Evolutionary conservation across 225 moss, liverwort and hornwort species (phyloP), one percentile per base, ranked within the genome.

Genomic region (Pseudisothecium myosuroides): DNA sequence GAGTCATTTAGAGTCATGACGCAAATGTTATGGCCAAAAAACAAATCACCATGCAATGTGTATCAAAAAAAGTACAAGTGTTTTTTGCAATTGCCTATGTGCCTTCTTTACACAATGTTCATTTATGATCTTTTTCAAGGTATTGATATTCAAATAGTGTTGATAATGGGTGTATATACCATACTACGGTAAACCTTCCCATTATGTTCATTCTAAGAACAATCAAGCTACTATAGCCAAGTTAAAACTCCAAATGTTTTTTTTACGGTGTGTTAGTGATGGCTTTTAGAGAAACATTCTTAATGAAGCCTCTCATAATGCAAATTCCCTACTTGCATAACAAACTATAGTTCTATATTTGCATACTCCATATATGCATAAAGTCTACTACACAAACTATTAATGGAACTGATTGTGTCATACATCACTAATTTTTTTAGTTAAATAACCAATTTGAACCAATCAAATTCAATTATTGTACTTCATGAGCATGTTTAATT

Each of bases 41-140:
- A 16, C 1, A 43, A 75, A 31, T 49, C 3, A 32, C 0, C 1
- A 19, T 0, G 2, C 2, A 14, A 5, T 0, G 0, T 49, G 7
- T 75, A 32, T 0, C 32, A 0, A 75, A 32, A 12, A 45, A 12
- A 19, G 1, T 75, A 49, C 1, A 47, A 47, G 7, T 31, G 0
- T 19, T 31, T 4, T 43, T 19, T 47, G 7, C 12, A 47, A 49
- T 17, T 74, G 18, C 4, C 0, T 0, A 1, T 47, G 17, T 73
- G 1, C 18, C 12, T 75, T 75, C 12, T 7, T 32, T 50, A 1
- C 18, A 18, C 10, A 23, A 23, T 58, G 4, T 1, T 24, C 32
- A 32, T 20, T 32, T 0, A 11, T 75, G 3, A 4, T 6, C 4
- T 21, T 75, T 75, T 49, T 32, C 12, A 32, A 50, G 7, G 32